Conservation (phyloP, 768 basidiomycete genomes). For the Zangia roseola region DNA sequence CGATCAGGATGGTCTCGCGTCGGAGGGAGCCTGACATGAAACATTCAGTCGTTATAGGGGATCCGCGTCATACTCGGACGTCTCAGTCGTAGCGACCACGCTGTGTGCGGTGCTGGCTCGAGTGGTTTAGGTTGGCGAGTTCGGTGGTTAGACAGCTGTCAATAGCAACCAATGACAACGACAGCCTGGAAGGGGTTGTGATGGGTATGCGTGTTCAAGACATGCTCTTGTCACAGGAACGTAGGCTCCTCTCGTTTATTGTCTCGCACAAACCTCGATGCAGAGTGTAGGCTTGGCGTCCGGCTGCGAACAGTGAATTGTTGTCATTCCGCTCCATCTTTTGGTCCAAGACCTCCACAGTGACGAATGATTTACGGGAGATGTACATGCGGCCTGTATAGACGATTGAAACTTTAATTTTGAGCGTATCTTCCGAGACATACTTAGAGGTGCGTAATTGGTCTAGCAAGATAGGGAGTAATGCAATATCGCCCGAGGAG, state of each 20-base stretch:
- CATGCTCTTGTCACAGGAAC: no score
- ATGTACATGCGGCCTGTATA: constrained; percentile 8
- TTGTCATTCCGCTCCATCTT: background rate
- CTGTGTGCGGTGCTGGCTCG: background rate
- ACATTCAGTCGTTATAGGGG: background rate
- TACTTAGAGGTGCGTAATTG: background rate
- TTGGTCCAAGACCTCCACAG: constrained; percentile 1
- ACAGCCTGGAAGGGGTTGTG: background rate
- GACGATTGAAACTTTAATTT: constrained; percentile 15
- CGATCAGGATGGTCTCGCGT: background rate
- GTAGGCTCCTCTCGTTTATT: no score
- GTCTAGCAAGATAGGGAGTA: background rate
- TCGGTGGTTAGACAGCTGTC: background rate
- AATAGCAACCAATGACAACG: background rate
- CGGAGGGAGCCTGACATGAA: no score
- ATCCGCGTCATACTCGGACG: no score
- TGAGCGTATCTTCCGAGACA: constrained; percentile 18
- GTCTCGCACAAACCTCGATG: constrained; percentile 7
- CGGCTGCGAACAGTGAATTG: constrained; percentile 1
- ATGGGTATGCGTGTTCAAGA: no score
- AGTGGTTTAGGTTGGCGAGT: background rate
- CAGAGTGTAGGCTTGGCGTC: constrained; percentile 6
- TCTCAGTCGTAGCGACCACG: no score
- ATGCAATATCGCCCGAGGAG: constrained; percentile 24
- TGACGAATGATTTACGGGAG: constrained; percentile 8